phyloP scores from a whole-genome alignment of 805 yeast genomes.

The Candida hungchunana region DNA sequence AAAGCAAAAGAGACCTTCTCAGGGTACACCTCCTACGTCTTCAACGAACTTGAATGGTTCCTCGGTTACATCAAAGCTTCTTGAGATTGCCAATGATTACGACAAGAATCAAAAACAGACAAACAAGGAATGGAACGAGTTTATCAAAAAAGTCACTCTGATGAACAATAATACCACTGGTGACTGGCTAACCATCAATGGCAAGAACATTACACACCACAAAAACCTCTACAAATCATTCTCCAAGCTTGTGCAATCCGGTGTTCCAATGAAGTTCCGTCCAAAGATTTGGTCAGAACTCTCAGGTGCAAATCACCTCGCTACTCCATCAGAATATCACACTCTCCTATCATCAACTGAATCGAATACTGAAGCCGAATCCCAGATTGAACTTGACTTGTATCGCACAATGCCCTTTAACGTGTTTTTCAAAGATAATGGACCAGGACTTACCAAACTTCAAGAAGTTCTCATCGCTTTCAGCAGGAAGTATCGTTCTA shows the following conservation, averaged over 20 bases:
- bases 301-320: conserved; percentile 42
- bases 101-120: conserved; percentile 38
- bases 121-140: conserved; percentile 42
- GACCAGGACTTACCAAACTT: conserved; percentile 48
- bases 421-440: conserved; percentile 47
- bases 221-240: conserved; percentile 29
- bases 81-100: conserved; percentile 35
- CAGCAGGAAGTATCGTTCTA: conserved; percentile 39
- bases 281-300: conserved; percentile 49
- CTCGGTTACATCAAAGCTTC: conserved; percentile 16
- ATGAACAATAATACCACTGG: conserved; percentile 26
- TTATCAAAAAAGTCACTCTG: conserved; percentile 32
- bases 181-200: conserved; percentile 37
- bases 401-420: conserved; percentile 54
- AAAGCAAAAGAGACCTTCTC: neutral
- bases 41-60: neutral
- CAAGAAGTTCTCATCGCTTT: conserved; percentile 47
- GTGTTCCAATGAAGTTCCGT: conserved; percentile 46
- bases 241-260: conserved; percentile 35
- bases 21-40: neutral
- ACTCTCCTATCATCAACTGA: conserved; percentile 25
- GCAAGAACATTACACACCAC: conserved; percentile 30
- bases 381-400: conserved; percentile 49
- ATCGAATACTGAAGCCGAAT: conserved; percentile 31
- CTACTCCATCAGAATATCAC: conserved; percentile 45